Conservation (phyloP, 768 basidiomycete genomes). For the Nevesoporus exiguus region DNA sequence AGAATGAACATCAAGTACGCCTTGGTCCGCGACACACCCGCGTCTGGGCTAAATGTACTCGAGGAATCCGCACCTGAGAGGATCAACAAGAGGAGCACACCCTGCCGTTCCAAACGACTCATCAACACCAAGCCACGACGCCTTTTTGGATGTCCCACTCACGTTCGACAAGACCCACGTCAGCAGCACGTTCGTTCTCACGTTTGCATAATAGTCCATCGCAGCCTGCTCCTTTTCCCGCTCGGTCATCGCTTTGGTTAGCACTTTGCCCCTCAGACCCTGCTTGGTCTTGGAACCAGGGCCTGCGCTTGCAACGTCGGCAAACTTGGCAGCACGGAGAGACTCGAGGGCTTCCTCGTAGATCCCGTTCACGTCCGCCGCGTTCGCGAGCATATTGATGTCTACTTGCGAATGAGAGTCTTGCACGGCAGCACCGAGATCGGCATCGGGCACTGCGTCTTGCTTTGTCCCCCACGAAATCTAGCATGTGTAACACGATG, state of each 20-base stretch:
- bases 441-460: conserved; percentile 64
- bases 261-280: conserved; percentile 9
- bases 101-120: conserved; percentile 38
- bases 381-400: conserved; percentile 79
- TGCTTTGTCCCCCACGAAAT: conserved; percentile 98
- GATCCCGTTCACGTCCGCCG: conserved; percentile 76
- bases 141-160: conserved; percentile 15
- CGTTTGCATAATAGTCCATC: conserved; percentile 85
- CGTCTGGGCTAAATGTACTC: conserved; percentile 54
- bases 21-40: conserved; percentile 56
- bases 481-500: conserved; percentile 33
- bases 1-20: conserved; percentile 79
- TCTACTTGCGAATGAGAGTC: conserved; percentile 81
- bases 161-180: conserved; percentile 86
- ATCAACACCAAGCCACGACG: neutral
- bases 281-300: conserved; percentile 8
- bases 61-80: conserved; percentile 55
- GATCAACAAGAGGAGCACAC: conserved; percentile 65
- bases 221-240: conserved; percentile 71
- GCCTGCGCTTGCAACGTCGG: conserved; percentile 11
- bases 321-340: conserved; percentile 53
- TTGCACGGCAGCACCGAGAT: conserved; percentile 81
- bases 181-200: conserved; percentile 78
- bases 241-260: conserved; percentile 32
- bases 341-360: conserved; percentile 84